Evolutionary conservation across 2,329 filamentous ascomycete species (phyloP).

Genomic region (Fusarium kyushuense): DNA sequence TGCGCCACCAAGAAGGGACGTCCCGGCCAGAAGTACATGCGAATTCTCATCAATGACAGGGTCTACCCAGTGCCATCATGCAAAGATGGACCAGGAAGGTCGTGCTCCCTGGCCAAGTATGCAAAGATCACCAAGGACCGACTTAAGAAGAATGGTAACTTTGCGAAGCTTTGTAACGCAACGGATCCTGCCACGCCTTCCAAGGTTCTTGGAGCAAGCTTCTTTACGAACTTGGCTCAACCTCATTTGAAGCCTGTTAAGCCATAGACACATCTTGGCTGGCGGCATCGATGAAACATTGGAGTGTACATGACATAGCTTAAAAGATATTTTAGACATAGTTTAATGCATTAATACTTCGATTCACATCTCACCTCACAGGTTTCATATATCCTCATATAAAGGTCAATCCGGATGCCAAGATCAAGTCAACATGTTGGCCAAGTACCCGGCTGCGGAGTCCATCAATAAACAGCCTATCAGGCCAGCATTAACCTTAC

Average conservation of each 20-base stretch:
- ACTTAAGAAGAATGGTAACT: slow-evolving; percentile 60
- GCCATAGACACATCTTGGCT: not conserved
- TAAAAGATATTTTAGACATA: not conserved
- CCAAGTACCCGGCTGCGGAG: not conserved
- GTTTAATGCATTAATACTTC: not conserved
- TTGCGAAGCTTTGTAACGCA: slow-evolving; percentile 61
- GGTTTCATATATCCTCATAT: rapidly evolving
- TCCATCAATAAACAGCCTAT: too few relatives aligned
- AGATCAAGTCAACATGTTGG: not conserved
- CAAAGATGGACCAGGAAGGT: slow-evolving; percentile 65
- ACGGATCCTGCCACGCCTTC: slow-evolving; percentile 56
- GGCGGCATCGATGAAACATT: rapidly evolving
- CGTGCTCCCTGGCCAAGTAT: slow-evolving; percentile 63
- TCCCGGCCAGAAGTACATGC: slow-evolving; percentile 61
- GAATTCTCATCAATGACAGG: slow-evolving; percentile 71
- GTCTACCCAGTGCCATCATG: slow-evolving; percentile 70
- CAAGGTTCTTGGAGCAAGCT: slow-evolving; percentile 60
- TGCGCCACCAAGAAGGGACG: slow-evolving; percentile 53
- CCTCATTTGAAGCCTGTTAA: slow-evolving; percentile 49
- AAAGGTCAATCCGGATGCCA: not conserved
- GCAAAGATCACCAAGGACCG: slow-evolving; percentile 49
- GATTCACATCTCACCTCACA: not conserved
- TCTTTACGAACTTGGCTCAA: slow-evolving; percentile 61
- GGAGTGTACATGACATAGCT: not conserved
- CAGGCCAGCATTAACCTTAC: not conserved